A percentile compares a stretch with the other conserved stretches of the same genome.
Evolutionary conservation across 2,329 filamentous ascomycete genomes (phyloP).

Genomic region (Fusarium sp.): DNA sequence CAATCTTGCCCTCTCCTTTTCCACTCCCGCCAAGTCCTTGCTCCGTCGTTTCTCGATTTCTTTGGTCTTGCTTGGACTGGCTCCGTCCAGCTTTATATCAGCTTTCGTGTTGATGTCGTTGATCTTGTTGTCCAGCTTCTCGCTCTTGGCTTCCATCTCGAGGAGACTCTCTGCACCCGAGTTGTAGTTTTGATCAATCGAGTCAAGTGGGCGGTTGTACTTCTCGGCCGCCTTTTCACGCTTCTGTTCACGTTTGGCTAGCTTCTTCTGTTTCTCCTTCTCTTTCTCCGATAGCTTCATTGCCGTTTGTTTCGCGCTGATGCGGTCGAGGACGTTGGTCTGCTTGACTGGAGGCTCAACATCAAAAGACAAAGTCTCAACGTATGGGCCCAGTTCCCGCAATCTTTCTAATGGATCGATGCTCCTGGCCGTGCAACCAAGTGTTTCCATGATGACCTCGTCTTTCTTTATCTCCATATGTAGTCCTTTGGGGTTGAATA

Average conservation of each 20-base stretch:
- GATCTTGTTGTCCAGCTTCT: conserved; percentile 3
- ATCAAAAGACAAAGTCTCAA: conserved; percentile 3
- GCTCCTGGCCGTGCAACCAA: conserved; percentile 3
- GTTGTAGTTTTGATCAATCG: conserved; percentile 9
- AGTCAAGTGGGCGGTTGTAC: conserved; percentile 3
- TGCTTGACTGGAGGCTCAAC: not conserved
- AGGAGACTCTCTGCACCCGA: conserved; percentile 1
- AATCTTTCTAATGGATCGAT: conserved; percentile 8
- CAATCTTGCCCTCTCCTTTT: conserved; percentile 1
- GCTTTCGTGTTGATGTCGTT: not conserved
- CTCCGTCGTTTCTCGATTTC: conserved; percentile 9
- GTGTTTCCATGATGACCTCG: conserved; percentile 6
- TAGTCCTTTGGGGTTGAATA: conserved; percentile 12
- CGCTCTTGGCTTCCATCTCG: conserved; percentile 2
- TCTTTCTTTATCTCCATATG: conserved; percentile 16
- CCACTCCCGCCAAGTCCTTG: conserved; percentile 7
- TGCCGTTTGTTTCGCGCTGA: conserved; percentile 19
- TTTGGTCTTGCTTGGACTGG: not conserved
- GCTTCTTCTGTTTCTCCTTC: conserved; percentile 11
- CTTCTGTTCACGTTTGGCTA: not conserved
- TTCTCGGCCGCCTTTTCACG: conserved; percentile 1
- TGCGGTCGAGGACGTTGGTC: conserved; percentile 11
- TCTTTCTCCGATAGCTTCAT: conserved; percentile 6
- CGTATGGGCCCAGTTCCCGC: not conserved
- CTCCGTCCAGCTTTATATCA: not conserved